Evolutionary conservation across 2,329 filamentous ascomycete genomes (phyloP).

Genomic region (Colletotrichum melonis): DNA sequence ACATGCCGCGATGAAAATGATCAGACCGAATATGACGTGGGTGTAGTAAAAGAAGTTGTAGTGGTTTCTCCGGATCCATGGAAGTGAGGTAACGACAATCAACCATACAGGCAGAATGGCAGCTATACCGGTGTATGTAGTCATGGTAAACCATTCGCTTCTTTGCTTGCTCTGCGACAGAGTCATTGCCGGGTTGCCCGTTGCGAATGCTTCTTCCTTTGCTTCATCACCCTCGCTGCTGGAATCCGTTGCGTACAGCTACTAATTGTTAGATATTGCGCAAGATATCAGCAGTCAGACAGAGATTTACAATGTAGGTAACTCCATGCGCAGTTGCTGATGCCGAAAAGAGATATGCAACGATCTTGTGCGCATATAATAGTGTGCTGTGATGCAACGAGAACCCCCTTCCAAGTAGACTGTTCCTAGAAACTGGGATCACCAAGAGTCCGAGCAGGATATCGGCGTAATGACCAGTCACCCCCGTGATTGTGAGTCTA

Average conservation of each 20-base stretch:
- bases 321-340: conserved; percentile 25
- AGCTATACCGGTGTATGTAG: conserved; percentile 27
- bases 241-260: background rate
- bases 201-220: conserved; percentile 23
- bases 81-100: conserved; percentile 30
- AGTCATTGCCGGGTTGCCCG: conserved; percentile 34
- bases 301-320: conserved; percentile 32
- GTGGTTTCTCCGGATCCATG: conserved; percentile 27
- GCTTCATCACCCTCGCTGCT: conserved; percentile 12
- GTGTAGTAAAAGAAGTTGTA: conserved; percentile 37
- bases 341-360: conserved; percentile 15
- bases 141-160: conserved; percentile 16
- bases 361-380: conserved; percentile 29
- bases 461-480: conserved; percentile 35
- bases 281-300: too few relatives aligned
- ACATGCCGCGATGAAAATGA: conserved; percentile 16
- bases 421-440: conserved; percentile 33
- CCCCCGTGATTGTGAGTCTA: conserved; percentile 25
- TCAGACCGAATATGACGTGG: conserved; percentile 24
- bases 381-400: conserved; percentile 34
- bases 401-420: conserved; percentile 30
- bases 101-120: conserved; percentile 8
- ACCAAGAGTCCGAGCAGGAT: conserved; percentile 32
- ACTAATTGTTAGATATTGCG: background rate
- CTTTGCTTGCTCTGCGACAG: conserved; percentile 13